Percentiles rank a stretch among this genome's conserved stretches.
These are phyloP conservation scores for Trichopus zeylanicus DNA, from an alignment of 116 monocot genomes.

Conservation along the genomic window DNA sequence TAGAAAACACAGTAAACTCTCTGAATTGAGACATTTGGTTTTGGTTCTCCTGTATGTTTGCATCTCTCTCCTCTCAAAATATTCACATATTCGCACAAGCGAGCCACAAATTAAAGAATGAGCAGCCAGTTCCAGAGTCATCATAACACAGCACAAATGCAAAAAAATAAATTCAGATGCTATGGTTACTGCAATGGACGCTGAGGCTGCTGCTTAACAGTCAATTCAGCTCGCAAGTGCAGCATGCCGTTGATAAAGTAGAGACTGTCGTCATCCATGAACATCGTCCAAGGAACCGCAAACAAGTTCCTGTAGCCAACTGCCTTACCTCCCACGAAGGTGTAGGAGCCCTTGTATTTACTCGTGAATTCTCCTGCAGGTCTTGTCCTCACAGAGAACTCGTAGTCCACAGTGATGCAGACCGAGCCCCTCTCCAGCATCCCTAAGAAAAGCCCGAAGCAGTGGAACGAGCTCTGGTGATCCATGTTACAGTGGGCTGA, in stretches of 20 bases:
- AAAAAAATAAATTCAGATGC: too few species aligned
- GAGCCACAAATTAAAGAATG: too few species aligned
- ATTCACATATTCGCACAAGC: too few species aligned
- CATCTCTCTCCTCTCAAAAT: too few species aligned
- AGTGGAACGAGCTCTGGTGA: constrained; percentile 75
- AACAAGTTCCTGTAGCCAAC: constrained; percentile 85
- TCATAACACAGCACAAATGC: too few species aligned
- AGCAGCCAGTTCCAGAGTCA: too few species aligned
- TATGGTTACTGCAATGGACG: constrained; percentile 12
- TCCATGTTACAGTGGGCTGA: constrained; percentile 92
- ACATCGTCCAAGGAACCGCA: constrained; percentile 71
- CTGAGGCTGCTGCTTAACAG: constrained; percentile 58
- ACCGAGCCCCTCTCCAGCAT: constrained; percentile 87
- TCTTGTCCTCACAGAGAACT: constrained; percentile 65
- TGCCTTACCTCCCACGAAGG: constrained; percentile 84
- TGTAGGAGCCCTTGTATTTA: constrained; percentile 86
- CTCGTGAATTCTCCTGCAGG: constrained; percentile 61
- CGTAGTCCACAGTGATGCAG: constrained; percentile 78
- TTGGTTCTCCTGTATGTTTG: too few species aligned
- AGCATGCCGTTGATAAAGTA: constrained; percentile 72
- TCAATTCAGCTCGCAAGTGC: constrained; percentile 82
- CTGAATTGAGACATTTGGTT: too few species aligned
- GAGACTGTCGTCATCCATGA: constrained; percentile 80
- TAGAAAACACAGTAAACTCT: too few species aligned
- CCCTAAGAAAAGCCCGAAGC: constrained; percentile 85